Base-by-base conservation (phyloP, 257 asterid species). In the Plectranthus barbatus region DNA sequence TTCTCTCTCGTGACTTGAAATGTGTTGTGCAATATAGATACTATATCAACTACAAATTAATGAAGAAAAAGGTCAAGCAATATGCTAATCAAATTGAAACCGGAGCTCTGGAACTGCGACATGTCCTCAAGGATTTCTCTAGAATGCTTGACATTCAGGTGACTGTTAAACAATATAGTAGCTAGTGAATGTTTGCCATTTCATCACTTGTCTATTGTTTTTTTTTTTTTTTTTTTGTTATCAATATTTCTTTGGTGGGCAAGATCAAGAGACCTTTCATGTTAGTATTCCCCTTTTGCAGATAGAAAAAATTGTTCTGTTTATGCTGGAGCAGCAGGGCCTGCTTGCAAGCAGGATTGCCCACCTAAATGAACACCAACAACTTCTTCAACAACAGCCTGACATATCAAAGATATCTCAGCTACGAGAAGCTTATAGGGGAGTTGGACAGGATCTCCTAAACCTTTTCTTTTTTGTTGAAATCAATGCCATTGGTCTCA, bases 81-180 rank as follows among this genome's bases (percentile, higher is more conserved):
- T 92, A 92, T 41, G 51, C 81, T 47, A 74, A 75, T 70, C 99
- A 92, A 76, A 86, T 86, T 67, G 85, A 85, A 78, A 68, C 78
- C 59, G 95, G 94, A 48, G 84, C 86, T 62, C 68, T 92, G 44
- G 91, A 89, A 42, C 95, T 90, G 12, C 81, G 95, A 33, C 80
- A 83, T 78, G 97, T 92, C 66, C 96, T 89, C 77, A 92, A 92
- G 79, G 99, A 92, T 82, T 92, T 92, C 91, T 89, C 99, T 19
- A 79, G 83, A 67, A 86, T 89, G 93, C 77, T 92, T 80, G 99
- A 92, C 77, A 71, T 53, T 76, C 99, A 92, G 96, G 99, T 89
- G 50, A 55, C 10, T 44, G 29, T 12, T 56, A 29, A 55, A 11
- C 62, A 41, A 45, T 44, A n/a, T n/a, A n/a, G n/a, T n/a, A n/a